A percentile compares a stretch with the other conserved stretches of the same genome.
Evolutionary conservation across 129 eudicot genomes (phyloP).

Genomic region (Helianthus tuberosus): DNA sequence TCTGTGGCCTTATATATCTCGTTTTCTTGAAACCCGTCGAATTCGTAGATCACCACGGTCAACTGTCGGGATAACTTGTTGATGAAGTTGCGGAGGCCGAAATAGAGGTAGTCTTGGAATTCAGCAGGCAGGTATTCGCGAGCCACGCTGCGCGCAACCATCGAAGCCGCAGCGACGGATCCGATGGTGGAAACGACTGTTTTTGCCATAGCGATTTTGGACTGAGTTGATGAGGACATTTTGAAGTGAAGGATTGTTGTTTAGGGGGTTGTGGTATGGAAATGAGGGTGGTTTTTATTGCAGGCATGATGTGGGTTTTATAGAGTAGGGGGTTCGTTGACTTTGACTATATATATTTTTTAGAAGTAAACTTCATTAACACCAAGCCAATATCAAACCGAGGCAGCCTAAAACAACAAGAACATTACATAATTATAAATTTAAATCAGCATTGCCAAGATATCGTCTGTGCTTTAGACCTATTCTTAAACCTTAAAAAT

Average conservation of each 20-base stretch:
- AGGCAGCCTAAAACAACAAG: no score
- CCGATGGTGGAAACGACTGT: conserved; percentile 57
- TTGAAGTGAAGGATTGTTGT: neutral
- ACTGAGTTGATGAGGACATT: conserved; percentile 40
- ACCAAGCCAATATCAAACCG: no score
- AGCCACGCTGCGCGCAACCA: conserved; percentile 58
- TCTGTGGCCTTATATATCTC: conserved; percentile 59
- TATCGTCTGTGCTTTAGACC: no score
- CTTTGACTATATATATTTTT: neutral
- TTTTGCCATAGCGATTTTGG: conserved; percentile 48
- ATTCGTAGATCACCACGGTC: conserved; percentile 66
- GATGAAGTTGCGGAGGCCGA: conserved; percentile 41
- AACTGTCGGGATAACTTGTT: conserved; percentile 50
- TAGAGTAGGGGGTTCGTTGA: neutral
- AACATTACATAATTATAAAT: no score
- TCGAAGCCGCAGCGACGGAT: conserved; percentile 54
- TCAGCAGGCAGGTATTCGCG: conserved; percentile 59
- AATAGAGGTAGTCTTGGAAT: conserved; percentile 47
- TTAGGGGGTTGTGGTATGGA: neutral
- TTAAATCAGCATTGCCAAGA: no score
- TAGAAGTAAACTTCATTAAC: no score
- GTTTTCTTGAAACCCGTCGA: conserved; percentile 49
- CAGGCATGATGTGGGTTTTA: neutral
- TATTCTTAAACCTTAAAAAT: no score
- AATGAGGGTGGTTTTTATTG: neutral